Evolutionary conservation across 73 alveolate genomes (phyloP), one percentile per base, ranked within the genome.

Genomic region (Paramecium tetraurelia): DNA sequence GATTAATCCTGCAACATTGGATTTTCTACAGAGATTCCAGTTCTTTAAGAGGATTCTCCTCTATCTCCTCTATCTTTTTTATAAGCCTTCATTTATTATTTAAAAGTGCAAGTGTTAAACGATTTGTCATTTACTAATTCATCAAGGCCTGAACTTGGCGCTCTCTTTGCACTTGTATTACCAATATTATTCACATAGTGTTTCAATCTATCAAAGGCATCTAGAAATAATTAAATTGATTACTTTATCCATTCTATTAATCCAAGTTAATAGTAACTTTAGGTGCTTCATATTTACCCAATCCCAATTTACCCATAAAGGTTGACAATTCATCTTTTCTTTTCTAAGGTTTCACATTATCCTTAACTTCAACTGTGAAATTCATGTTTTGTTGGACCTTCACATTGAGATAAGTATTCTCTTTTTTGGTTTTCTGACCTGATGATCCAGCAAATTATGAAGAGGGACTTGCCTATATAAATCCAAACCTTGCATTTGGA

Each of bases 241-340:
- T 75, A 75, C 48, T 33, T 31, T 40, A 31, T 11, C 59, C 59
- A 33, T 36, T 36, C 9, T 36, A 24, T 75, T 75, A 35, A 31
- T 75, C 87, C 22, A 75, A 75, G 14, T 40, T 75, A 21, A 75
- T 36, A 1, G 87, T 75, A 2, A 75, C 87, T 75, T 75, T 75
- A 14, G 87, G 87, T 31, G 59, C 59, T 31, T 75, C 87, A 40
- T 75, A 75, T 75, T 75, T 75, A 9, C 87, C 87, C 16, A 75
- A 75, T 36, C 87, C 87, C 10, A 75, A 36, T 75, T 75, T 75
- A 75, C 87, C 87, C 87, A 75, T 75, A 36, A 33, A 75, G n/a
- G 36, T 33, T 75, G 41, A 75, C 16, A 75, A 75, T 33, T 75
- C 87, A 14, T 75, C 87, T 20, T 75, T 33, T 75, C 87, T 75